Evolutionary conservation across 371 early-diverging fungal genomes (phyloP).

Genomic region (Apophysomyces variabilis): DNA sequence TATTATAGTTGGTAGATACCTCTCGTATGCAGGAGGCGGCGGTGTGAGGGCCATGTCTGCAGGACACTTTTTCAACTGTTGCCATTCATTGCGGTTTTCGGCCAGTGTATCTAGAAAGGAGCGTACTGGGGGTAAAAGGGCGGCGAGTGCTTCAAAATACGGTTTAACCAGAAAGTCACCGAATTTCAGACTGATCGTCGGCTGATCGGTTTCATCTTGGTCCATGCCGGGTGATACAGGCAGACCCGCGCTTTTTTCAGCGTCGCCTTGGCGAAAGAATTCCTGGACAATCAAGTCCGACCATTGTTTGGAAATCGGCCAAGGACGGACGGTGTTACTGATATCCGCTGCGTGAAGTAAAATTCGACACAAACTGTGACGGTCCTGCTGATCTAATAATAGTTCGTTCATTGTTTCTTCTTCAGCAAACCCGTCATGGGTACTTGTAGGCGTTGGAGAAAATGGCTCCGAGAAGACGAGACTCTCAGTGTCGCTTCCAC

Average conservation of each 20-base stretch:
- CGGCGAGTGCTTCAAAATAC: constrained; percentile 76
- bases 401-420: constrained; percentile 1
- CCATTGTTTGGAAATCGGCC: constrained; percentile 87
- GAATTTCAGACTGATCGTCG: constrained; percentile 79
- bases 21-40: constrained; percentile 17
- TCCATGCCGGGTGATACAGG: constrained; percentile 91
- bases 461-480: constrained; percentile 7
- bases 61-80: constrained; percentile 31
- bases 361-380: constrained; percentile 65
- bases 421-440: not conserved
- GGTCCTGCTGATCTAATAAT: constrained; percentile 44
- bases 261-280: constrained; percentile 86
- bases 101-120: constrained; percentile 38
- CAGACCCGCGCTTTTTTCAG: constrained; percentile 71
- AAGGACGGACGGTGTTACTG: constrained; percentile 86
- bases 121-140: constrained; percentile 63
- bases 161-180: constrained; percentile 80
- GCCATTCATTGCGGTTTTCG: constrained; percentile 50
- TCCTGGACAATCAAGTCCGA: constrained; percentile 85
- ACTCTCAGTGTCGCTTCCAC: constrained; percentile 1
- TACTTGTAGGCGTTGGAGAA: not conserved
- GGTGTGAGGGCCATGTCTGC: constrained; percentile 27
- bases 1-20: constrained; percentile 27
- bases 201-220: constrained; percentile 71
- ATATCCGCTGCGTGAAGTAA: constrained; percentile 90